phyloP scores from a whole-genome alignment of 2,329 filamentous ascomycete genomes.

The Ceratocystis cacaofunesta region DNA sequence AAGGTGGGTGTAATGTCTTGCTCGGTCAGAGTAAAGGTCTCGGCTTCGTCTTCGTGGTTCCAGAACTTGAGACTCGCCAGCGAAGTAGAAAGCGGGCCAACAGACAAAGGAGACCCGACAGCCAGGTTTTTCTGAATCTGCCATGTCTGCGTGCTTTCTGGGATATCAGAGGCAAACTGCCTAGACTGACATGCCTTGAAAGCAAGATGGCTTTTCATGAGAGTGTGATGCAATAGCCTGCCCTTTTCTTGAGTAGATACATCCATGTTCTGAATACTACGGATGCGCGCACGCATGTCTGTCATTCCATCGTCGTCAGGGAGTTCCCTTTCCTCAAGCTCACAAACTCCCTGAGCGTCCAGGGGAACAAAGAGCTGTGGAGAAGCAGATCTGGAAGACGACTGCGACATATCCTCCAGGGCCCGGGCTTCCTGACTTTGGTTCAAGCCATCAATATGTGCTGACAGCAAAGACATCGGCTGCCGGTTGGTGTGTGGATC shows the following conservation, averaged over 20 bases:
- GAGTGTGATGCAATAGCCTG: constrained; percentile 51
- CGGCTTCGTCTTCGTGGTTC: constrained; percentile 30
- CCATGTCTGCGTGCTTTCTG: constrained; percentile 11
- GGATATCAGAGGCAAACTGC: not conserved
- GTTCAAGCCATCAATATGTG: not conserved
- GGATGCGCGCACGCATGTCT: constrained; percentile 49
- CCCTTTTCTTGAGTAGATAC: constrained; percentile 51
- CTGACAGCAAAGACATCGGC: not conserved
- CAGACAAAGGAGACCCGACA: constrained; percentile 18
- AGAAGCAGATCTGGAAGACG: constrained; percentile 1
- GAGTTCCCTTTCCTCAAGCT: constrained; percentile 8
- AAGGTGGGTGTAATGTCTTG: constrained; percentile 50
- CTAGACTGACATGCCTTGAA: not conserved
- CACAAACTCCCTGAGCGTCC: not conserved
- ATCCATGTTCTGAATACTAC: constrained; percentile 48
- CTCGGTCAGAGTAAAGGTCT: constrained; percentile 37
- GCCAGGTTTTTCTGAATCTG: constrained; percentile 20
- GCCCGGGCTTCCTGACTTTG: not conserved
- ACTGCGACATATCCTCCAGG: not conserved
- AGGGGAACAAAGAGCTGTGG: not conserved
- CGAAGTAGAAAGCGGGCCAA: constrained; percentile 21
- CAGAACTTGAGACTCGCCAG: constrained; percentile 44
- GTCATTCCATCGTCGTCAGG: constrained; percentile 73
- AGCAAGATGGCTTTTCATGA: constrained; percentile 50
- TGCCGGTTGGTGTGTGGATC: not conserved